Percentiles rank a stretch among this genome's conserved stretches.
Evolutionary conservation across 495 filamentous ascomycete species (phyloP).

Genomic region (Clohesyomyces aquaticus): DNA sequence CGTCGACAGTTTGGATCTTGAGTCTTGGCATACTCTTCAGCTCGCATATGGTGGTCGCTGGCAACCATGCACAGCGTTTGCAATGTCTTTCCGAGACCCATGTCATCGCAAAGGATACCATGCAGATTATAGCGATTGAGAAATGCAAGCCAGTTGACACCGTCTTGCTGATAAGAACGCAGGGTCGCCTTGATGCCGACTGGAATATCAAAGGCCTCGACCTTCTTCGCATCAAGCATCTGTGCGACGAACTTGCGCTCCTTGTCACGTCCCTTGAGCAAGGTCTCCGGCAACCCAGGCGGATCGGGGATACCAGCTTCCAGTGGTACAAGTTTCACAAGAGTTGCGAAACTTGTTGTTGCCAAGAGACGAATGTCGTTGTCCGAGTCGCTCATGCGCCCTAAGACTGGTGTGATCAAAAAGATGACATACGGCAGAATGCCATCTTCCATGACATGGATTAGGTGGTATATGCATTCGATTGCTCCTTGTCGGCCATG

Average conservation of each 20-base stretch:
- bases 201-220: slow-evolving; percentile 89
- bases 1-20: slow-evolving; percentile 72
- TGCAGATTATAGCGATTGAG: slow-evolving; percentile 97
- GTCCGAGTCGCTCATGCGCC: slow-evolving; percentile 98
- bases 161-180: slow-evolving; percentile 95
- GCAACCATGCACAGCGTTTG: slow-evolving; percentile 98
- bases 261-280: slow-evolving; percentile 85
- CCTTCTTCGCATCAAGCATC: slow-evolving; percentile 92
- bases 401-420: slow-evolving; percentile 95
- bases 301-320: slow-evolving; percentile 98
- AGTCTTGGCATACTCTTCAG: slow-evolving; percentile 84
- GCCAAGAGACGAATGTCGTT: slow-evolving; percentile 92
- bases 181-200: slow-evolving; percentile 96
- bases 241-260: slow-evolving; percentile 96
- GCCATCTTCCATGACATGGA: slow-evolving; percentile 95
- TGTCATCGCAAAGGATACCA: slow-evolving; percentile 97
- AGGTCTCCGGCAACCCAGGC: slow-evolving; percentile 82
- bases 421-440: slow-evolving; percentile 99
- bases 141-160: slow-evolving; percentile 98
- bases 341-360: slow-evolving; percentile 93
- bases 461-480: slow-evolving; percentile 90
- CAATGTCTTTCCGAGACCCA: slow-evolving; percentile 97
- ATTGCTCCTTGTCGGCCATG: slow-evolving; percentile 89
- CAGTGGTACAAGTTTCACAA: slow-evolving; percentile 98
- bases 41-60: slow-evolving; percentile 91